Base-by-base conservation (phyloP, 352 stramenopile genomes). In the Globisporangium radiosum region DNA sequence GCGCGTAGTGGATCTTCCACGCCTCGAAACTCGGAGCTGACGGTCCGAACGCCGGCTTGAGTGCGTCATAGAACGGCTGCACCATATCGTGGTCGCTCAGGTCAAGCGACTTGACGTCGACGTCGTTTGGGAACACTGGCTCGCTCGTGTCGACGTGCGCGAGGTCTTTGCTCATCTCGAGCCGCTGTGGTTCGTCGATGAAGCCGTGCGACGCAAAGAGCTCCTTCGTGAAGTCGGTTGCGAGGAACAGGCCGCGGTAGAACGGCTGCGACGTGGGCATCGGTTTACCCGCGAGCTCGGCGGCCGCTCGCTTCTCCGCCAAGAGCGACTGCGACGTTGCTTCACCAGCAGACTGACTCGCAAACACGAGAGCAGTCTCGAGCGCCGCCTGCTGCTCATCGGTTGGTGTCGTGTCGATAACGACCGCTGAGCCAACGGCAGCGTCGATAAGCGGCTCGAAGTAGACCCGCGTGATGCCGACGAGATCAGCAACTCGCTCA, bases 51-150 rank as follows among this genome's bases (percentile, higher is more conserved):
- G 59, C 64, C 15, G 58, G 15, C 37, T 64, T 61, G 39, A 57
- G 25, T 14, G 67, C 56, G 4, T 53, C 39, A 25, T 58, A 70
- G 13, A 70, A 37, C 19, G 49, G n/a, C 14, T 33, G 40, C 1
- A 62, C 13, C 8, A 36, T 8, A 88, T 88, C 9, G 66, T 70
- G 14, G 84, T 93, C 25, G 84, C 76, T 57, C 42, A 63, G 55
- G 17, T 73, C 66, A 13, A 91, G 59, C 14, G 76, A 70, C 15
- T 76, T 71, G 37, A 88, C 15, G 3, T 64, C 56, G 7, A 90
- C 68, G 36, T 88, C 65, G 13, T 61, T 37, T 25, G 56, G 56
- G 7, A 62, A 50, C 3, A 45, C 25, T 36, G 14, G 38, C 2
- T 15, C 47, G 7, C 52, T 17, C n/a, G 36, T 19, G 14, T 43